Evolutionary conservation across 2,329 filamentous ascomycete species (phyloP).

Genomic region (Talaromyces funiculosus): DNA sequence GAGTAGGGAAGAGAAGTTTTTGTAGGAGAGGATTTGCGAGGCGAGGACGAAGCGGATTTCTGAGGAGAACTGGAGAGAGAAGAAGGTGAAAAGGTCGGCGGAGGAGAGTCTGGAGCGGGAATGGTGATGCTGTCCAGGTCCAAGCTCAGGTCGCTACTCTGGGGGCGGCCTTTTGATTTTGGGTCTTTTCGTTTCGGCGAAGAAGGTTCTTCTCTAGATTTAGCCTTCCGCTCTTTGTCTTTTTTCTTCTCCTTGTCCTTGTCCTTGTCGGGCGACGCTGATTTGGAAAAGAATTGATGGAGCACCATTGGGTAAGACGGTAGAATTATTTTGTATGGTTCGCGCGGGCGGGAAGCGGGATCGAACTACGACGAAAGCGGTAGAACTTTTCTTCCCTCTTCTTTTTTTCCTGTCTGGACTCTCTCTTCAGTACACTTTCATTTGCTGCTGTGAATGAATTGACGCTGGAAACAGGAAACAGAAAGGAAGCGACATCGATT

Average conservation of each 20-base stretch:
- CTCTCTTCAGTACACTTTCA: background rate
- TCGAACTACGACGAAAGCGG: conserved; percentile 39
- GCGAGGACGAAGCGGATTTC: conserved; percentile 17
- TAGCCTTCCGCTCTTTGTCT: conserved; percentile 16
- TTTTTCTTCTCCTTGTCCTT: conserved; percentile 20
- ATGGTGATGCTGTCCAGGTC: conserved; percentile 6
- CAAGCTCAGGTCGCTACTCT: background rate
- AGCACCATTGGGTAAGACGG: conserved; percentile 27
- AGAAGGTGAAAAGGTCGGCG: conserved; percentile 1
- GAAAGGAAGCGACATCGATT: background rate
- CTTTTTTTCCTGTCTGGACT: background rate
- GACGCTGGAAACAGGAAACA: background rate
- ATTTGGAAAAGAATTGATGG: conserved; percentile 36
- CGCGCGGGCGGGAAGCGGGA: conserved; percentile 20
- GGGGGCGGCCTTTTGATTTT: background rate
- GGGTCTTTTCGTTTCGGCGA: background rate
- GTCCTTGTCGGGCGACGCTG: conserved; percentile 20
- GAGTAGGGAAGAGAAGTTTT: conserved; percentile 18
- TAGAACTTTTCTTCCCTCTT: conserved; percentile 22
- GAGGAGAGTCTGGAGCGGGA: conserved; percentile 12
- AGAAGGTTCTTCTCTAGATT: background rate
- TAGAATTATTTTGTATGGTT: conserved; percentile 2
- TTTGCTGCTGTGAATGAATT: background rate
- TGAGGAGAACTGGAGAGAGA: conserved; percentile 16
- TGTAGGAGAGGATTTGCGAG: conserved; percentile 16